Evolutionary conservation across 2,329 filamentous ascomycete species (phyloP).

Genomic region (Sclerotinia subarctica): DNA sequence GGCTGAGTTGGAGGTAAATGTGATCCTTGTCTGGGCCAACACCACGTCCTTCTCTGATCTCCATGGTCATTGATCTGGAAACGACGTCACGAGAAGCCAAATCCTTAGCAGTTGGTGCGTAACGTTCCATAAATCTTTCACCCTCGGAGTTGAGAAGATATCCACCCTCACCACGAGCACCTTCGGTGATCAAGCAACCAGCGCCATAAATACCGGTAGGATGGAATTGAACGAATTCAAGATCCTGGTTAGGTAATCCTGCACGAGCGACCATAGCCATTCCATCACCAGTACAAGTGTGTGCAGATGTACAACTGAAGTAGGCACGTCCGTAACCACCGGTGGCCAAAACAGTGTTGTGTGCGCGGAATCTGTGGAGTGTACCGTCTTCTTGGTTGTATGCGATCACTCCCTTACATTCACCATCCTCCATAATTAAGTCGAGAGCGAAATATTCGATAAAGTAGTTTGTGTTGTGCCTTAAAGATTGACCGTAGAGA

Average conservation of each 20-base stretch:
- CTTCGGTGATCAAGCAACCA: conserved; percentile 49
- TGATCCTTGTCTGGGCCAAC: conserved; percentile 47
- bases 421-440: conserved; percentile 47
- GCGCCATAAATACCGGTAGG: conserved; percentile 50
- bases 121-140: conserved; percentile 51
- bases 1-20: conserved; percentile 47
- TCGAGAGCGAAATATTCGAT: conserved; percentile 51
- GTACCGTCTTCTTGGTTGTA: conserved; percentile 45
- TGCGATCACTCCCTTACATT: conserved; percentile 45
- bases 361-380: conserved; percentile 44
- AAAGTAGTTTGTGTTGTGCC: conserved; percentile 48
- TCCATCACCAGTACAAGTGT: conserved; percentile 50
- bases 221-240: conserved; percentile 52
- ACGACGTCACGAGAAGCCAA: conserved; percentile 49
- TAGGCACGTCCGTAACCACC: conserved; percentile 50
- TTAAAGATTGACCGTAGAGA: conserved; percentile 48
- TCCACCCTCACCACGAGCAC: conserved; percentile 49
- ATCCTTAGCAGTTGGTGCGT: conserved; percentile 50
- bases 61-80: conserved; percentile 47
- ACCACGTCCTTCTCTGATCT: conserved; percentile 47
- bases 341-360: conserved; percentile 48
- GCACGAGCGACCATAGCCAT: conserved; percentile 50
- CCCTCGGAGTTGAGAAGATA: conserved; percentile 49
- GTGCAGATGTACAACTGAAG: conserved; percentile 48
- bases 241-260: conserved; percentile 48